phyloP scores from a whole-genome alignment of 768 basidiomycete species.

The Boletus insuetus region DNA sequence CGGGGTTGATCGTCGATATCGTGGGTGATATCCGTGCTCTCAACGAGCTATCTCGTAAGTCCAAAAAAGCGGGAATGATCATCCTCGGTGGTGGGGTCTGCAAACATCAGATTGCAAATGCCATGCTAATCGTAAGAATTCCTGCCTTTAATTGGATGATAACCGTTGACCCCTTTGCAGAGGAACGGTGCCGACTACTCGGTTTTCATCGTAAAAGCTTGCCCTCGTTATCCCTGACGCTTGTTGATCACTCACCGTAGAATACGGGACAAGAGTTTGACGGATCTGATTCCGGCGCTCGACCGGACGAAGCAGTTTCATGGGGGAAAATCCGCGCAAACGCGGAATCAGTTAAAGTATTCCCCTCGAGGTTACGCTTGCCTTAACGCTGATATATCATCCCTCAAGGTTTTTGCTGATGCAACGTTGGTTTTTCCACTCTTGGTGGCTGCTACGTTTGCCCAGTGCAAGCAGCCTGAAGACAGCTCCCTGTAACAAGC shows the following conservation, averaged over 20 bases:
- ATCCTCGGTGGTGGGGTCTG: slow-evolving; percentile 97
- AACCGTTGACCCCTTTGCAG: slow-evolving; percentile 38
- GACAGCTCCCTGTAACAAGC: background rate
- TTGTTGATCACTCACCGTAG: slow-evolving; percentile 35
- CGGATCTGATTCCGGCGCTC: slow-evolving; percentile 94
- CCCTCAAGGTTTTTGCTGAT: slow-evolving; percentile 77
- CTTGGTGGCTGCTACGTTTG: slow-evolving; percentile 93
- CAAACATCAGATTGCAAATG: slow-evolving; percentile 99
- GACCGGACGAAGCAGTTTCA: slow-evolving; percentile 95
- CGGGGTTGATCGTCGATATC: slow-evolving; percentile 87
- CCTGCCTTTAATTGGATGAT: background rate
- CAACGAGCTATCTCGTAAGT: slow-evolving; percentile 85
- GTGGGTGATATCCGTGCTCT: slow-evolving; percentile 89
- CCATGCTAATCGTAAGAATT: slow-evolving; percentile 88
- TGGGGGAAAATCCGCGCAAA: slow-evolving; percentile 97
- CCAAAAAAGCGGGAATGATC: slow-evolving; percentile 96
- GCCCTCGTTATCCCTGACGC: background rate
- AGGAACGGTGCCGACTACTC: slow-evolving; percentile 97
- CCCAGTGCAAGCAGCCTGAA: slow-evolving; percentile 36
- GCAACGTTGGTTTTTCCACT: slow-evolving; percentile 96
- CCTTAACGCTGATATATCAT: slow-evolving; percentile 3
- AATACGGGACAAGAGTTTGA: slow-evolving; percentile 99
- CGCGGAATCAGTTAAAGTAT: slow-evolving; percentile 79
- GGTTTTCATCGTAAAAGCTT: slow-evolving; percentile 77
- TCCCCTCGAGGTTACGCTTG: background rate